A percentile compares a stretch with the other conserved stretches of the same genome.
Conservation (phyloP, 306 rosid genomes). For the Oemleria cerasiformis region DNA sequence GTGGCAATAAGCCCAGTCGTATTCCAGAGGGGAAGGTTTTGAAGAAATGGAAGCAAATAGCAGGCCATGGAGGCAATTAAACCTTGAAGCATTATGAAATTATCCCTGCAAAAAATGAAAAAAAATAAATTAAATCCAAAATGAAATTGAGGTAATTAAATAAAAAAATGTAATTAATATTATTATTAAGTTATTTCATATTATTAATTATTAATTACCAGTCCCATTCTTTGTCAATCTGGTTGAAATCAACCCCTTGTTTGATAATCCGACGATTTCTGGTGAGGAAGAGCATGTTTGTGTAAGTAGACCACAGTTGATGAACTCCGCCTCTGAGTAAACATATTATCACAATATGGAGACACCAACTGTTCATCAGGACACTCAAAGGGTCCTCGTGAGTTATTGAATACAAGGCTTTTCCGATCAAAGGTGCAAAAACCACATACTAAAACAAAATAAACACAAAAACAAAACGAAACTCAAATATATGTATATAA, state of each 20-base stretch:
- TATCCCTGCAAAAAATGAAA: conserved; percentile 52
- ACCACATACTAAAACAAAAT: conserved; percentile 45
- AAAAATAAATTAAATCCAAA: neutral
- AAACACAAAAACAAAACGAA: neutral
- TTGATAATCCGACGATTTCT: conserved; percentile 53
- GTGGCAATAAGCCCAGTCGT: conserved; percentile 50
- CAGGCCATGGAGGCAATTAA: conserved; percentile 44
- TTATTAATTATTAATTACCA: conserved; percentile 41
- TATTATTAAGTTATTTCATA: too few species aligned
- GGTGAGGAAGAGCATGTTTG: conserved; percentile 65
- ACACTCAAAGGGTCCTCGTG: conserved; percentile 36
- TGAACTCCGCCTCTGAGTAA: conserved; percentile 44
- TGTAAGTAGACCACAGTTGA: conserved; percentile 43
- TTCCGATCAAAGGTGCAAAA: conserved; percentile 62
- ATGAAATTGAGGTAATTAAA: too few species aligned
- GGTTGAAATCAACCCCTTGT: conserved; percentile 81
- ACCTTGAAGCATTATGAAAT: conserved; percentile 77
- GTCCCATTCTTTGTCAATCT: conserved; percentile 83
- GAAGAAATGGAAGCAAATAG: conserved; percentile 49
- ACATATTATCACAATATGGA: conserved; percentile 53
- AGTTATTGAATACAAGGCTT: conserved; percentile 42
- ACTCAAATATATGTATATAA: neutral
- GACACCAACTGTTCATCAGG: conserved; percentile 48
- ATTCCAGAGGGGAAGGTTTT: conserved; percentile 66
- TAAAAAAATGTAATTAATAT: neutral